Evolutionary conservation across 805 yeast genomes (phyloP).

Genomic region (Candida dendrica): DNA sequence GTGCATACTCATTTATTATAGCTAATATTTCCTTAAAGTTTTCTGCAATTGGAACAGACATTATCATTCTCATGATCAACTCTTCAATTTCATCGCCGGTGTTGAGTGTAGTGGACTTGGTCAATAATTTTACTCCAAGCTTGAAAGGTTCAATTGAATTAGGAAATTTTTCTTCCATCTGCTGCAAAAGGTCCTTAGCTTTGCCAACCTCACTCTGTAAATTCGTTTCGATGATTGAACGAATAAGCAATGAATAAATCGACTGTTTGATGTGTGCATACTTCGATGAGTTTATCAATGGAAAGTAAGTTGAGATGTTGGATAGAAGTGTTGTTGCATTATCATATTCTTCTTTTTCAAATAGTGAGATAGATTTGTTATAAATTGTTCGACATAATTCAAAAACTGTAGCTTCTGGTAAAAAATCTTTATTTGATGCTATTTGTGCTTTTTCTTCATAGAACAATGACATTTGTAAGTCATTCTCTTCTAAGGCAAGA

Average conservation of each 20-base stretch:
- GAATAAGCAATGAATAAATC: conserved; percentile 19
- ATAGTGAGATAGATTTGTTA: conserved; percentile 22
- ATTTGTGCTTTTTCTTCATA: conserved; percentile 25
- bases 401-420: conserved; percentile 14
- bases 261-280: conserved; percentile 16
- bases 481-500: conserved; percentile 21
- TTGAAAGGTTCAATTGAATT: conserved; percentile 24
- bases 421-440: conserved; percentile 2
- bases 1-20: conserved; percentile 22
- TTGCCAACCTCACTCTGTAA: conserved; percentile 9
- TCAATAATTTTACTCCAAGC: conserved; percentile 19
- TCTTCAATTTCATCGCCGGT: conserved; percentile 17
- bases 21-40: conserved; percentile 19
- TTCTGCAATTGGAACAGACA: conserved; percentile 18
- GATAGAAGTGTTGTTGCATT: conserved; percentile 14
- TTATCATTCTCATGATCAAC: conserved; percentile 28
- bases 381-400: conserved; percentile 27
- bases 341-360: conserved; percentile 4
- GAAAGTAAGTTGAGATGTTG: conserved; percentile 7
- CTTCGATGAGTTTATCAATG: conserved; percentile 11
- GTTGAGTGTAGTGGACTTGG: conserved; percentile 3
- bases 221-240: conserved; percentile 20
- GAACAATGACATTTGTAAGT: conserved; percentile 27
- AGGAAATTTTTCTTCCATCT: conserved; percentile 21
- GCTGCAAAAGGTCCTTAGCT: conserved; percentile 16